Conservation (phyloP, 2,329 filamentous ascomycete species). For the Paraphaeosphaeria minitans region DNA sequence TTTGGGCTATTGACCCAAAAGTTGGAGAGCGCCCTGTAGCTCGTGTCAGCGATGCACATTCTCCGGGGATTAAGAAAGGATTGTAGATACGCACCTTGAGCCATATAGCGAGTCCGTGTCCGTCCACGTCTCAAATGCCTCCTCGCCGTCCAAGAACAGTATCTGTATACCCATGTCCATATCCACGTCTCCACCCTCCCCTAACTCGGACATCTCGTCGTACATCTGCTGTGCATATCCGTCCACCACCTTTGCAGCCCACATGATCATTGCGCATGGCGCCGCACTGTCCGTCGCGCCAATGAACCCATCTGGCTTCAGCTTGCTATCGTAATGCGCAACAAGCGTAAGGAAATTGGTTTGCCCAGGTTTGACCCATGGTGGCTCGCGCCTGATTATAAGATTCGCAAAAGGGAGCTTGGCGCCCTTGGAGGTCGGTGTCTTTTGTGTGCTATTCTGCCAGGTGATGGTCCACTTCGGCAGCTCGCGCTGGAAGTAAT, state of each 20-base stretch:
- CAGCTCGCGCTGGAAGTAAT: constrained; percentile 77
- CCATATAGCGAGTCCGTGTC: constrained; percentile 86
- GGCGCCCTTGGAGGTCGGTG: constrained; percentile 72
- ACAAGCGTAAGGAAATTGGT: constrained; percentile 83
- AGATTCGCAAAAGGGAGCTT: constrained; percentile 86
- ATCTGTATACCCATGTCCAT: constrained; percentile 86
- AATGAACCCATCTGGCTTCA: constrained; percentile 81
- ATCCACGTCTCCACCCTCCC: constrained; percentile 64
- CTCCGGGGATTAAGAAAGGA: not conserved
- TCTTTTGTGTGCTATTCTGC: constrained; percentile 89
- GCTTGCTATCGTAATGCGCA: constrained; percentile 91
- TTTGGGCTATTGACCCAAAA: constrained; percentile 77
- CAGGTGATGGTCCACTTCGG: constrained; percentile 80
- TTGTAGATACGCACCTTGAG: constrained; percentile 62
- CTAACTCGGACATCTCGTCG: constrained; percentile 66
- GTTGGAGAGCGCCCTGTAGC: constrained; percentile 69
- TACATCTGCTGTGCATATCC: constrained; percentile 80
- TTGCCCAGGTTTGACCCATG: constrained; percentile 75
- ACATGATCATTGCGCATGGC: constrained; percentile 91
- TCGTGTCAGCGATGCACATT: not conserved
- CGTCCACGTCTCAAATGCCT: constrained; percentile 84
- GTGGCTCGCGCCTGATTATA: constrained; percentile 85
- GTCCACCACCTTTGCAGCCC: constrained; percentile 81
- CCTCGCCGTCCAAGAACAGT: constrained; percentile 88
- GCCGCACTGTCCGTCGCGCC: constrained; percentile 93